A percentile compares a stretch with the other conserved stretches of the same genome.
Conservation (phyloP, 495 filamentous ascomycete genomes). For the Penicillium salamii region DNA sequence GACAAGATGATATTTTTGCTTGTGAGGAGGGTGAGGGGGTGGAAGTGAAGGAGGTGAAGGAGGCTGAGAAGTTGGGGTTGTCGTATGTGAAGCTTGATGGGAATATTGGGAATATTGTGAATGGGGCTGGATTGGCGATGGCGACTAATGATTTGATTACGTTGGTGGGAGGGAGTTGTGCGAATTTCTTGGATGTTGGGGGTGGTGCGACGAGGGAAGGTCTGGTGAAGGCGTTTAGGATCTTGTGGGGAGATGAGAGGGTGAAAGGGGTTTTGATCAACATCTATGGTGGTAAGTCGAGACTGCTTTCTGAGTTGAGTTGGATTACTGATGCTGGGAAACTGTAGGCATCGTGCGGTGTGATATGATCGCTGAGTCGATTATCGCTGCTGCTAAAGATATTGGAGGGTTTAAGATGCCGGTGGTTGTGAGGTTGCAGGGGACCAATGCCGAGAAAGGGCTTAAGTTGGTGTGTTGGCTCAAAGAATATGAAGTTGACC, state of each 20-base stretch:
- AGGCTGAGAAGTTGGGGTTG: slow-evolving; percentile 23
- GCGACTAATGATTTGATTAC: slow-evolving; percentile 35
- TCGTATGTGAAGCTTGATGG: slow-evolving; percentile 31
- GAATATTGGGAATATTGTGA: slow-evolving; percentile 34
- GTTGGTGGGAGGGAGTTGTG: slow-evolving; percentile 25
- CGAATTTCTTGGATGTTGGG: slow-evolving; percentile 34
- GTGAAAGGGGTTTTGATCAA: slow-evolving; percentile 28
- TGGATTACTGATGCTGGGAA: neutral
- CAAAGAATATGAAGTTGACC: neutral
- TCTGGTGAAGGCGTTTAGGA: slow-evolving; percentile 27
- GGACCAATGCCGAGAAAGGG: slow-evolving; percentile 27
- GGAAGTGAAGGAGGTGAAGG: slow-evolving; percentile 18
- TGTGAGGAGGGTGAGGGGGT: slow-evolving; percentile 19
- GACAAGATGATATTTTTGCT: slow-evolving; percentile 24
- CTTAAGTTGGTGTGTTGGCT: slow-evolving; percentile 18
- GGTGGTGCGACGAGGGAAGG: slow-evolving; percentile 28
- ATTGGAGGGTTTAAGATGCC: slow-evolving; percentile 25
- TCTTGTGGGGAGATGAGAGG: slow-evolving; percentile 19
- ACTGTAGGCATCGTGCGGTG: slow-evolving; percentile 36
- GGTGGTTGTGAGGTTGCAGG: slow-evolving; percentile 31
- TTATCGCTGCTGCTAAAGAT: slow-evolving; percentile 21
- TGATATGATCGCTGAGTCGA: slow-evolving; percentile 36
- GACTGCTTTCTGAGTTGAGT: too few species aligned
- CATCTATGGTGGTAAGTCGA: slow-evolving; percentile 32
- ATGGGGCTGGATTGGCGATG: slow-evolving; percentile 36